A percentile compares a stretch with the other conserved stretches of the same genome.
phyloP scores from a whole-genome alignment of 257 asterid genomes.

The Henckelia pumila region DNA sequence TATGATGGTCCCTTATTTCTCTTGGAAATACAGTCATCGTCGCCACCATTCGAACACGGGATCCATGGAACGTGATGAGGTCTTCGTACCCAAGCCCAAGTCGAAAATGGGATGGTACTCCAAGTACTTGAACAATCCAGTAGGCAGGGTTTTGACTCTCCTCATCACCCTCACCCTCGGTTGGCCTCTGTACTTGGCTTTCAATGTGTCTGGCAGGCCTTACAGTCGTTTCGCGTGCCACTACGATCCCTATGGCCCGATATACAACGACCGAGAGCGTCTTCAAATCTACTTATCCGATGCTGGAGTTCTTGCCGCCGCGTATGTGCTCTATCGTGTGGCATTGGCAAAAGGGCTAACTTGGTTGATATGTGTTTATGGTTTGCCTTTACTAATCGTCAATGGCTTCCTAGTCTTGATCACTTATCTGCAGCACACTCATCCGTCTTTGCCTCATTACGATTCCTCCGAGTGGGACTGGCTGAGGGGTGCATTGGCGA shows the following conservation, averaged over 20 bases:
- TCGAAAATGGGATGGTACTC: slow-evolving; percentile 45
- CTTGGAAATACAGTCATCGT: slow-evolving; percentile 73
- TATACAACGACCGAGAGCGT: slow-evolving; percentile 61
- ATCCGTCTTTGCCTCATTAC: slow-evolving; percentile 64
- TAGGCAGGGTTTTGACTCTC: slow-evolving; percentile 48
- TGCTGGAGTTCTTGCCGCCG: slow-evolving; percentile 40
- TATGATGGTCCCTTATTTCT: slow-evolving; percentile 67
- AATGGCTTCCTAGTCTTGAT: slow-evolving; percentile 62
- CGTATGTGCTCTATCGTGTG: slow-evolving; percentile 40
- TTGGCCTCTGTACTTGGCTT: slow-evolving; percentile 66
- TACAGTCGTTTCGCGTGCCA: slow-evolving; percentile 67
- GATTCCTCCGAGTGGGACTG: slow-evolving; percentile 74
- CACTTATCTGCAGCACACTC: slow-evolving; percentile 71
- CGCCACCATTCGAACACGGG: slow-evolving; percentile 80
- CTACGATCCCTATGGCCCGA: slow-evolving; percentile 59
- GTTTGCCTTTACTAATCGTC: slow-evolving; percentile 50
- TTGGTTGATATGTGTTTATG: slow-evolving; percentile 51
- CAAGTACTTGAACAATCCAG: slow-evolving; percentile 65
- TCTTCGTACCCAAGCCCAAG: slow-evolving; percentile 61
- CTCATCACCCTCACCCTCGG: slow-evolving; percentile 52
- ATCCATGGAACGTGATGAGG: slow-evolving; percentile 70
- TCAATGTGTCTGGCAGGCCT: slow-evolving; percentile 64
- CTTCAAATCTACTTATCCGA: slow-evolving; percentile 60
- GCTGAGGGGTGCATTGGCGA: slow-evolving; percentile 76
- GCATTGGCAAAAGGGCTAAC: slow-evolving; percentile 44